Evolutionary conservation across 208 protist species (phyloP).

Genomic region (Leishmania gerbilli): DNA sequence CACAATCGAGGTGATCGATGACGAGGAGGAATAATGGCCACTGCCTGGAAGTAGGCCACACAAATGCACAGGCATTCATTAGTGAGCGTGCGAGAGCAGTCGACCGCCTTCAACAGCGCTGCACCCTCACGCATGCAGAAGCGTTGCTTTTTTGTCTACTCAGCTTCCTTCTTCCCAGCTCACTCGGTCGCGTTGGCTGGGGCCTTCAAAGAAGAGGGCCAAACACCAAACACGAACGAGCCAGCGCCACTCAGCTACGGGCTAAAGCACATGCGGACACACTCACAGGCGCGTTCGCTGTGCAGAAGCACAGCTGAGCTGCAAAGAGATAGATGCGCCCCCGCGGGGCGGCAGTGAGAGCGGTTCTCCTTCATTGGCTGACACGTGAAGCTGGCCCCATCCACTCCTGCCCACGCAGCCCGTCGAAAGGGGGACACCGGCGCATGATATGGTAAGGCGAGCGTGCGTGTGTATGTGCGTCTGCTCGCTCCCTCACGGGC

Average conservation of each 20-base stretch:
- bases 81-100: background rate
- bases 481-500: background rate
- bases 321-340: background rate
- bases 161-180: background rate
- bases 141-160: background rate
- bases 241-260: background rate
- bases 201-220: background rate
- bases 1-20: conserved; percentile 25
- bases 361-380: background rate
- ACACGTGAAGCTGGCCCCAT: background rate
- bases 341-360: background rate
- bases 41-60: background rate
- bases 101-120: background rate
- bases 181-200: background rate
- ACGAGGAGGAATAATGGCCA: conserved; percentile 8
- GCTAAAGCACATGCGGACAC: background rate
- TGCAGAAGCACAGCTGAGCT: background rate
- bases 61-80: background rate
- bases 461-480: background rate
- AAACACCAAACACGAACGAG: background rate
- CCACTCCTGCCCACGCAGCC: background rate
- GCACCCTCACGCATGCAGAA: background rate
- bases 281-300: background rate
- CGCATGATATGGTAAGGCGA: background rate
- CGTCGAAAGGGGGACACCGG: background rate